Evolutionary conservation across 2,329 filamentous ascomycete species (phyloP).

Genomic region (Cercospora beticola): DNA sequence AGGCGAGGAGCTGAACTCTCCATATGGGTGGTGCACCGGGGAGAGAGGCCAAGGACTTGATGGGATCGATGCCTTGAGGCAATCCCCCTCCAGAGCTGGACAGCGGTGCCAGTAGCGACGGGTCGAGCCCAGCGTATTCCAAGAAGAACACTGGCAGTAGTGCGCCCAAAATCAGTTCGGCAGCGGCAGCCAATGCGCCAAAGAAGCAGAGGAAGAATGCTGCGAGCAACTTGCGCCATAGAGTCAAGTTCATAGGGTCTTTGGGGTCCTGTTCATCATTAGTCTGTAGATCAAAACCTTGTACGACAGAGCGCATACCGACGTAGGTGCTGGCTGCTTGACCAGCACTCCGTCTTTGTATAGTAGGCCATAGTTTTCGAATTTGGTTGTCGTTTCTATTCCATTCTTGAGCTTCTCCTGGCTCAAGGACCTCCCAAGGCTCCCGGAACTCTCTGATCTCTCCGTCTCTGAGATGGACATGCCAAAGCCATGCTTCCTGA

Average conservation of each 20-base stretch:
- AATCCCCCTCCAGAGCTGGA: conserved; percentile 17
- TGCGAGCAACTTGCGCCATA: conserved; percentile 20
- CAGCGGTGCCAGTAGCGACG: conserved; percentile 16
- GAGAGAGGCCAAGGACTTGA: conserved; percentile 22
- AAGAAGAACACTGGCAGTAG: conserved; percentile 36
- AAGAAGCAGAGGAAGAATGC: conserved; percentile 26
- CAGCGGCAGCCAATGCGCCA: conserved; percentile 32
- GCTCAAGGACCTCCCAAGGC: conserved; percentile 4
- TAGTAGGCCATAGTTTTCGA: conserved; percentile 20
- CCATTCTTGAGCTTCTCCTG: conserved; percentile 14
- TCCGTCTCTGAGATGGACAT: conserved; percentile 5
- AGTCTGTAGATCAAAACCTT: not conserved
- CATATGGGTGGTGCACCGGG: conserved; percentile 33
- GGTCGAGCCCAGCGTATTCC: conserved; percentile 30
- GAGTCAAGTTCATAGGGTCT: conserved; percentile 25
- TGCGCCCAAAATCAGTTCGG: conserved; percentile 35
- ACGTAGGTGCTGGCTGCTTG: conserved; percentile 18
- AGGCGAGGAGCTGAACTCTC: conserved; percentile 34
- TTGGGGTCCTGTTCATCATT: conserved; percentile 17
- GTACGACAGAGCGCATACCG: conserved; percentile 7
- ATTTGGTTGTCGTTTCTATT: conserved; percentile 5
- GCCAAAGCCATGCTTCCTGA: not conserved
- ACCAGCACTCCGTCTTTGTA: conserved; percentile 17
- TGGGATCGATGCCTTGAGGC: conserved; percentile 25
- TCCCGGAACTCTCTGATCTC: not conserved